Conservation (phyloP, 768 basidiomycete species). For the Trichaptum fuscoviolaceum region DNA sequence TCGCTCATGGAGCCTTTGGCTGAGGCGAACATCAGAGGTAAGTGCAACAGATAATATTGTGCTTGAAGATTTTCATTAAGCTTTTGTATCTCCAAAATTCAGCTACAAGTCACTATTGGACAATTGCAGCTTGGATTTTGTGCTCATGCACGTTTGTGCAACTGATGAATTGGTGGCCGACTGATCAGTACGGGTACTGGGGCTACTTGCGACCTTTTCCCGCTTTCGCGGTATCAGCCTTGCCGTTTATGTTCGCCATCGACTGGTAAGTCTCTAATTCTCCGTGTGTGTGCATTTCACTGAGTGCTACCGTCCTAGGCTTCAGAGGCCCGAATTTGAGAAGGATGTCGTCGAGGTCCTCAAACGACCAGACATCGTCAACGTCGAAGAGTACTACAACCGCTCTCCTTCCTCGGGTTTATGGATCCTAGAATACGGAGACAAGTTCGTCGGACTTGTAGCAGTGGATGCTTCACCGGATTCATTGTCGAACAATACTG, state of each 20-base stretch:
- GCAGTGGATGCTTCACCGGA: constrained; percentile 60
- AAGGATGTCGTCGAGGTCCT: constrained; percentile 45
- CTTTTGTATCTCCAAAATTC: neutral
- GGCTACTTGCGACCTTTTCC: constrained; percentile 60
- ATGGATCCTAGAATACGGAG: constrained; percentile 60
- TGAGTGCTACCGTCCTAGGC: constrained; percentile 35
- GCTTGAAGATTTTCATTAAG: neutral
- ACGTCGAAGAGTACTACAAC: constrained; percentile 52
- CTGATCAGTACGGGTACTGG: constrained; percentile 33
- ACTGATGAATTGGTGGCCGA: constrained; percentile 66
- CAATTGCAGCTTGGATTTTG: constrained; percentile 54
- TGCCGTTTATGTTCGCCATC: constrained; percentile 58
- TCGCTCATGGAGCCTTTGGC: constrained; percentile 63
- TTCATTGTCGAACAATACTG: constrained; percentile 26
- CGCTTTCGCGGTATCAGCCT: constrained; percentile 55
- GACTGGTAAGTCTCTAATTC: constrained; percentile 52
- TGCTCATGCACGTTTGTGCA: constrained; percentile 55
- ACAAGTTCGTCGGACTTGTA: constrained; percentile 59
- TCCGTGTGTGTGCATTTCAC: constrained; percentile 4
- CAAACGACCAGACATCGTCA: constrained; percentile 47
- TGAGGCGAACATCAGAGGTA: constrained; percentile 58
- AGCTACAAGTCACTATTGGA: constrained; percentile 42
- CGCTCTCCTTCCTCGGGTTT: constrained; percentile 60
- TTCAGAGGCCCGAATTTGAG: constrained; percentile 68
- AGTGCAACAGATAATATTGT: constrained; percentile 13